Evolutionary conservation across 148 eudicot genomes (phyloP), one percentile per base, ranked within the genome.

Genomic region (Hydrangea macrophylla): DNA sequence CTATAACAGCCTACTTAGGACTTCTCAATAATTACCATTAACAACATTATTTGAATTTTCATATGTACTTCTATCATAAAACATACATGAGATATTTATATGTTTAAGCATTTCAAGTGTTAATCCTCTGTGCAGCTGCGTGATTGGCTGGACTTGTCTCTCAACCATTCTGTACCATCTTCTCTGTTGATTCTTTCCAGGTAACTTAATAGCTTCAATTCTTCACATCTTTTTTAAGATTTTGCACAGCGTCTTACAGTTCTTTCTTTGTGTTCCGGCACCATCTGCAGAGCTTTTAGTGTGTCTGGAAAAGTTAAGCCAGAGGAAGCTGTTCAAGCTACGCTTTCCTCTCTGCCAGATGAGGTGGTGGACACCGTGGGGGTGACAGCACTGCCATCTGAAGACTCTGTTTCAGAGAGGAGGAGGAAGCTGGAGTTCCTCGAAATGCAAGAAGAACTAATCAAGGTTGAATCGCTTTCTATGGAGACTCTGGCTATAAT

Each of bases 131-230:
- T 79, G 69, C 85, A 86, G 92, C 73, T 89, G 78, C 80, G 82
- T n/a, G 92, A 87, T 79, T 89, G 90, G 96, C 72, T 89, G 70
- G 96, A 89, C 81, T 81, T 89, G 32, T 89, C 96, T 50, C 83
- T 89, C 44, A 84, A 79, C 74, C 86, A 85, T 65, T 83, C 88
- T 45, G 88, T 89, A 68, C 92, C 96, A 60, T 89, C 96, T 42
- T 86, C 92, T 67, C 86, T 89, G 70, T 69, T 86, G 66, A 86
- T 89, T 70, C 86, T 89, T 76, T 89, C 92, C 54, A 89, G 92
- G 92, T 86, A 64, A 64, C 23, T 33, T 62, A 48, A 48, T 48
- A n/a, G 23, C 20, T 48, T n/a, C 0, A 3, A 1, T 22, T 48
- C 22, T 48, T 48, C 53, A 18, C n/a, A 42, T 1, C 7, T n/a